Conservation (phyloP, 305 asterid species). For the Fraxinus ornus region DNA sequence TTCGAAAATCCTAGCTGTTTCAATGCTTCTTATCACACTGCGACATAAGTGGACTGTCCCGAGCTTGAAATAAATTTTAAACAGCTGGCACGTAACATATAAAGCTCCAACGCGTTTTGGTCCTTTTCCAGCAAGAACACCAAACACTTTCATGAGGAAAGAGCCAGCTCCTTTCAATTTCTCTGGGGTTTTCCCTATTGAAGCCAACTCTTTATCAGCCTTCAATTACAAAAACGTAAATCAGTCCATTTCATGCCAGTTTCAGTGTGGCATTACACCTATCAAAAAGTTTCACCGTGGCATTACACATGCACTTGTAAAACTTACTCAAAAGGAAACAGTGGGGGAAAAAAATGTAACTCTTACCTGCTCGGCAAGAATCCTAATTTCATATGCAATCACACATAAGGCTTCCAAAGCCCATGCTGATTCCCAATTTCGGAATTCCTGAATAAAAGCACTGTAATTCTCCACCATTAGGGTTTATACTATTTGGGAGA, state of each 20-base stretch:
- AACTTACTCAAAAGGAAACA: neutral
- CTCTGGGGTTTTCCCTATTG: conserved; percentile 79
- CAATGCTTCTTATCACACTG: conserved; percentile 94
- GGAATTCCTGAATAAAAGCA: conserved; percentile 94
- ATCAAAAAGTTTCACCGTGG: too few relatives aligned
- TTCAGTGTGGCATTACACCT: neutral
- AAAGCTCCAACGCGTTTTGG: conserved; percentile 90
- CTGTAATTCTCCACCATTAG: conserved; percentile 59
- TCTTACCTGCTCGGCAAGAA: conserved; percentile 89
- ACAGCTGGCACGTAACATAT: conserved; percentile 86
- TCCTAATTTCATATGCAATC: conserved; percentile 79
- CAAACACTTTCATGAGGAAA: conserved; percentile 93
- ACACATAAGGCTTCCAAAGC: conserved; percentile 87
- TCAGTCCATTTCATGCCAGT: conserved; percentile 22
- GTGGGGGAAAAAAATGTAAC: conserved; percentile 12
- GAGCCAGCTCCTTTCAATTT: conserved; percentile 91
- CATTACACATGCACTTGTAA: neutral
- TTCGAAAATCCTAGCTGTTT: conserved; percentile 84
- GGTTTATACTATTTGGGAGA: conserved; percentile 24
- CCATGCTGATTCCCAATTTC: conserved; percentile 97
- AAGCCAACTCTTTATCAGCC: conserved; percentile 90
- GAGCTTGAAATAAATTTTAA: conserved; percentile 88
- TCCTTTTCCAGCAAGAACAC: conserved; percentile 95
- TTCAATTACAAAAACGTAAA: conserved; percentile 39
- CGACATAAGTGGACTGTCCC: conserved; percentile 91